phyloP scores from a whole-genome alignment of 1,284 basidiomycete species.

The Sphaerobolus stellatus region DNA sequence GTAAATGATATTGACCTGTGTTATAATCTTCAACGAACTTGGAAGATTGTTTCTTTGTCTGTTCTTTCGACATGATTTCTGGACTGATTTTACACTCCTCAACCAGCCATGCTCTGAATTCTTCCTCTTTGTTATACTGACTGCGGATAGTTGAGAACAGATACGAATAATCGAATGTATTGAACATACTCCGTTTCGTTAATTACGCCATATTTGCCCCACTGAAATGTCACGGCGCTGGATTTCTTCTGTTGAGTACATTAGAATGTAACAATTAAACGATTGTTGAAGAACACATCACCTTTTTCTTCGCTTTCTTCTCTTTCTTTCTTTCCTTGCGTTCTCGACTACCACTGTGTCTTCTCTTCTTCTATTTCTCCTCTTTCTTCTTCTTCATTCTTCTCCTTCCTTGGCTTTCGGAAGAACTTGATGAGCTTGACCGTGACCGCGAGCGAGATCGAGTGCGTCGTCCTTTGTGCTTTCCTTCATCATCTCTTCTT shows the following conservation, averaged over 20 bases:
- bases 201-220: slow-evolving; percentile 88
- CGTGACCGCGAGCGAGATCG: slow-evolving; percentile 18
- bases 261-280: slow-evolving; percentile 6
- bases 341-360: slow-evolving; percentile 44
- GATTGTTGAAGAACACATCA: not conserved
- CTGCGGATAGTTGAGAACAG: slow-evolving; percentile 36
- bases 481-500: slow-evolving; percentile 42
- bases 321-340: slow-evolving; percentile 37
- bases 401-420: slow-evolving; percentile 37
- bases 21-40: slow-evolving; percentile 84
- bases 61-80: slow-evolving; percentile 80
- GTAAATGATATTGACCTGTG: slow-evolving; percentile 74
- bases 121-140: slow-evolving; percentile 74
- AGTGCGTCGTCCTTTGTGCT: slow-evolving; percentile 8
- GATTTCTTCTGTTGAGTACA: slow-evolving; percentile 55
- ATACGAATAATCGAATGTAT: not conserved
- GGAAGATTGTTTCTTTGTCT: slow-evolving; percentile 80
- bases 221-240: slow-evolving; percentile 59
- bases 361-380: slow-evolving; percentile 40
- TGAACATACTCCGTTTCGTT: slow-evolving; percentile 73
- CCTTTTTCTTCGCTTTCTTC: slow-evolving; percentile 60
- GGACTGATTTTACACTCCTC: slow-evolving; percentile 88
- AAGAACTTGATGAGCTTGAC: slow-evolving; percentile 16
- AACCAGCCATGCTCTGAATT: slow-evolving; percentile 87
- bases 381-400: slow-evolving; percentile 42